Evolutionary conservation across 2,329 filamentous ascomycete genomes (phyloP).

Genomic region (Elsinoe perseae): DNA sequence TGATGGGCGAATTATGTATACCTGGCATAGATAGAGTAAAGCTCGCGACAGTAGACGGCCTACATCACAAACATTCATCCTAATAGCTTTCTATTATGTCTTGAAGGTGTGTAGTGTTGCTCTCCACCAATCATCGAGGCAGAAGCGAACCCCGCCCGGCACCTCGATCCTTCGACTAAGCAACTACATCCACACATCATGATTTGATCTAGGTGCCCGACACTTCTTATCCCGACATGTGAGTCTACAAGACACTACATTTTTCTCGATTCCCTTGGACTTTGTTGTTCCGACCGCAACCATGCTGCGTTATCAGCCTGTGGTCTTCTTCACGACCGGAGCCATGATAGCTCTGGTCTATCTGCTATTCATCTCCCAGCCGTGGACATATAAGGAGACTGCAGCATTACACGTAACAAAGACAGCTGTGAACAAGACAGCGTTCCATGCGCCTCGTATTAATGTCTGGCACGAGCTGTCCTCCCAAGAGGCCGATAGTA

Average conservation of each 20-base stretch:
- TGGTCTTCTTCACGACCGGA: not conserved
- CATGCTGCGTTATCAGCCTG: not conserved
- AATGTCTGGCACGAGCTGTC: slow-evolving; percentile 14
- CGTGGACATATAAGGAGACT: slow-evolving; percentile 1
- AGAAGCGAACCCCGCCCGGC: not conserved
- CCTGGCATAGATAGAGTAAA: not conserved
- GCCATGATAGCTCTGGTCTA: not conserved
- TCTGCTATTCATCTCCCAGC: slow-evolving; percentile 1
- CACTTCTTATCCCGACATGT: slow-evolving; percentile 4
- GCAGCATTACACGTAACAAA: not conserved
- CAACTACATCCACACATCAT: not conserved
- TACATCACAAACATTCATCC: not conserved
- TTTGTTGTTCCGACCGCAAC: not conserved
- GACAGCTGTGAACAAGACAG: not conserved
- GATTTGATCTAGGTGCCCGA: not conserved
- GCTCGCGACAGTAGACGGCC: not conserved
- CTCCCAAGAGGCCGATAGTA: not conserved
- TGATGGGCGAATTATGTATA: not conserved
- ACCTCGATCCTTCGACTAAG: not conserved
- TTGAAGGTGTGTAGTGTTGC: not conserved
- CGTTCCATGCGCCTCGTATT: not conserved
- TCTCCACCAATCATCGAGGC: not conserved
- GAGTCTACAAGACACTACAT: not conserved
- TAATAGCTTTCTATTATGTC: not conserved
- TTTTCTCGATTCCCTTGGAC: not conserved